Evolutionary conservation across 2,329 filamentous ascomycete genomes (phyloP).

Genomic region (Monosporascus sp.): DNA sequence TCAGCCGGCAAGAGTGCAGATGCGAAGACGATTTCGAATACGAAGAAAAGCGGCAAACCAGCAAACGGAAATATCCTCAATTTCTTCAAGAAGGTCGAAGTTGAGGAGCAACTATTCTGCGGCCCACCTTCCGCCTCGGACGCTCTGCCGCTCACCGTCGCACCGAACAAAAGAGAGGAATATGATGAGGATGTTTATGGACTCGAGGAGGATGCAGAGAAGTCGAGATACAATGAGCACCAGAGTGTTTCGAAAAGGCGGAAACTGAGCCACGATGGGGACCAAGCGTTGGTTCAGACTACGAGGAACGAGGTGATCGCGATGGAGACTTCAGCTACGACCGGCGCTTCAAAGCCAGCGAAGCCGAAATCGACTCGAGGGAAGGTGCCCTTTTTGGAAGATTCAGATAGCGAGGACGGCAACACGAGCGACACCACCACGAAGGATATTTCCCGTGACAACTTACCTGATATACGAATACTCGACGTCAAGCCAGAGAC

Average conservation of each 20-base stretch:
- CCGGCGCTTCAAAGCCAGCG: conserved; percentile 6
- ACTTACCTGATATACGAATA: background rate
- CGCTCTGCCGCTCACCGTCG: conserved; percentile 26
- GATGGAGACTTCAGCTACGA: background rate
- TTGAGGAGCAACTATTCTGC: conserved; percentile 56
- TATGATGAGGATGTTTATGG: conserved; percentile 29
- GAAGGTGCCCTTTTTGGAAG: conserved; percentile 64
- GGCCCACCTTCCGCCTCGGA: conserved; percentile 24
- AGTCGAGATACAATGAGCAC: conserved; percentile 20
- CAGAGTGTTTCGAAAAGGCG: conserved; percentile 33
- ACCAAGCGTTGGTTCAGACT: conserved; percentile 1
- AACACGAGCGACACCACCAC: conserved; percentile 9
- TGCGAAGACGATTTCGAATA: conserved; percentile 15
- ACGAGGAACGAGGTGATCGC: background rate
- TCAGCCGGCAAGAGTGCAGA: conserved; percentile 9
- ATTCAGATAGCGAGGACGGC: conserved; percentile 56
- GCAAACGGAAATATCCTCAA: conserved; percentile 64
- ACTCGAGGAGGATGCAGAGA: conserved; percentile 24
- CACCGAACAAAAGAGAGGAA: conserved; percentile 13
- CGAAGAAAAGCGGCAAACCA: conserved; percentile 27
- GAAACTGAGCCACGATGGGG: conserved; percentile 30
- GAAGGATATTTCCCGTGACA: conserved; percentile 2
- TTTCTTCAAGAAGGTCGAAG: conserved; percentile 69
- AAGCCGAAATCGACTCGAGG: conserved; percentile 16
- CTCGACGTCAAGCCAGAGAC: conserved; percentile 6